Conservation (phyloP, 2,329 filamentous ascomycete species). For the Ceratocystis smalleyi region DNA sequence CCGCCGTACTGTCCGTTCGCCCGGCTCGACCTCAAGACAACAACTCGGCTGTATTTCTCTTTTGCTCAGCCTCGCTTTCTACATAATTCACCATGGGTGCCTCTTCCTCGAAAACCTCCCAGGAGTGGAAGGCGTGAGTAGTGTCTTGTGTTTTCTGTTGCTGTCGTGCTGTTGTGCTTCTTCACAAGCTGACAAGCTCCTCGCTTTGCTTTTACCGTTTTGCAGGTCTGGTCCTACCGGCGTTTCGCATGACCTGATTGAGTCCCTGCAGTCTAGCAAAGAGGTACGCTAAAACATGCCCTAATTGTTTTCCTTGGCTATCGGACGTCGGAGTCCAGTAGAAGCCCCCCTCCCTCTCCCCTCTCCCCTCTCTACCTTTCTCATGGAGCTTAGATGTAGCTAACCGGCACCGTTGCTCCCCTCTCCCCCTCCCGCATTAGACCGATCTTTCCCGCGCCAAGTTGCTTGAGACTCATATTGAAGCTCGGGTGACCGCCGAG, state of each 20-base stretch:
- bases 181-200: conserved; percentile 1
- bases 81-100: conserved; percentile 15
- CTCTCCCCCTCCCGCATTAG: conserved; percentile 30
- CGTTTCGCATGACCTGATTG: conserved; percentile 66
- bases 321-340: not conserved
- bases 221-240: conserved; percentile 30
- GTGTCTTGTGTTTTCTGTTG: not conserved
- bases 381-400: not conserved
- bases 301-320: not conserved
- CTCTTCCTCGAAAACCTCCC: conserved; percentile 17
- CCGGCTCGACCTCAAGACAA: not conserved
- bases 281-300: conserved; percentile 46
- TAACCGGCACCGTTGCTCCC: not conserved
- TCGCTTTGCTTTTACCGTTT: not conserved
- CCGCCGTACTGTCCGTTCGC: not conserved
- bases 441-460: conserved; percentile 77
- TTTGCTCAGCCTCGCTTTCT: not conserved
- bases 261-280: conserved; percentile 66
- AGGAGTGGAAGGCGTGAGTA: conserved; percentile 41
- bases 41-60: not conserved
- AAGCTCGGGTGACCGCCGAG: conserved; percentile 71
- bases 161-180: not conserved
- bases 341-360: not conserved
- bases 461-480: conserved; percentile 71
- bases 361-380: not conserved